Percentiles rank a stretch among this genome's conserved stretches.
These are phyloP conservation scores for Takakia lepidozioides DNA, from an alignment of 225 moss, liverwort and hornwort genomes.

Conservation along the genomic window DNA sequence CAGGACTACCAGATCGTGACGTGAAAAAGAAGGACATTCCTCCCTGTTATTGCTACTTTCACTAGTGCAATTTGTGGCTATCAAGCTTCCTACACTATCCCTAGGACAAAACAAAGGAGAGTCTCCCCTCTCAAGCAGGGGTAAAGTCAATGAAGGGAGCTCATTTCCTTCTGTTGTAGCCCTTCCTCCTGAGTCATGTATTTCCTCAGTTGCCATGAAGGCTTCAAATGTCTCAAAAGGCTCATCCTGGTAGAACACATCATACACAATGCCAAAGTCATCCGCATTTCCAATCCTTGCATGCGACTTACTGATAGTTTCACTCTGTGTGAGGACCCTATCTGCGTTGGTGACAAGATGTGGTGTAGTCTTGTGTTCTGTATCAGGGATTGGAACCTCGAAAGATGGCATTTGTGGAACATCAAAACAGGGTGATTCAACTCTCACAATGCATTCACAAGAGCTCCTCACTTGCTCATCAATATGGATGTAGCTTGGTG, in stretches of 20 bases:
- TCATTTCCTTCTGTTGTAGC: constrained; percentile 2
- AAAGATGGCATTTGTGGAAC: background rate
- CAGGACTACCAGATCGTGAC: constrained; percentile 31
- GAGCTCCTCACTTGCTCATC: too few relatives aligned
- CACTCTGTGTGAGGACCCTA: background rate
- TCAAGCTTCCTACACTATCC: constrained; percentile 15
- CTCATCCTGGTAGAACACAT: constrained; percentile 46
- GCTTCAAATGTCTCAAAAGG: constrained; percentile 19
- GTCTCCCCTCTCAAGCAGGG: constrained; percentile 29
- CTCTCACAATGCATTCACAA: background rate
- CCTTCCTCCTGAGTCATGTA: constrained; percentile 9
- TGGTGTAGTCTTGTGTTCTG: background rate
- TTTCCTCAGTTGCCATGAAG: constrained; percentile 8
- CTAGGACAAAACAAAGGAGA: constrained; percentile 22
- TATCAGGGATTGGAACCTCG: background rate
- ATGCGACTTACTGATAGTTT: background rate
- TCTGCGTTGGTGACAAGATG: background rate
- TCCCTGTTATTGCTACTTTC: constrained; percentile 4
- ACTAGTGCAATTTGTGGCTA: constrained; percentile 9
- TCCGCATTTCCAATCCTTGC: constrained; percentile 4
- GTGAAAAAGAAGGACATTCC: constrained; percentile 24
- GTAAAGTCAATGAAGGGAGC: constrained; percentile 9
- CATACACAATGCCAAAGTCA: constrained; percentile 35
- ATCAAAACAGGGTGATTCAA: background rate
- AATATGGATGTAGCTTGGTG: too few relatives aligned